Base-by-base conservation (phyloP, 441 rosid genomes). In the Geranium incanum region DNA sequence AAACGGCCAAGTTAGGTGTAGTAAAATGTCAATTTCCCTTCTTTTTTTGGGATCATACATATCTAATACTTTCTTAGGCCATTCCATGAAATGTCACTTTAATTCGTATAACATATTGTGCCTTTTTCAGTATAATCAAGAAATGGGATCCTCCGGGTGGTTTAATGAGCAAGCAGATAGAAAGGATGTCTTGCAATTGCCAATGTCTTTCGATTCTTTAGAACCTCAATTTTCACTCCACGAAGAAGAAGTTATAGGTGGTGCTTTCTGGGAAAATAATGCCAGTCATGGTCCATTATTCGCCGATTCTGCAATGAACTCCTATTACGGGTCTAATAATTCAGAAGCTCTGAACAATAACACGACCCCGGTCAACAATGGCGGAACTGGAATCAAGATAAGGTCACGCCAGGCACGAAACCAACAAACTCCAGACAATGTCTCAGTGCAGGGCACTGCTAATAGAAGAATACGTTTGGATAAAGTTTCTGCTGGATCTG, bases 401-500 rank as follows among this genome's bases (percentile, higher is more conserved):
- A 85, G 90, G 78, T 15, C 81, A 68, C 84, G 81, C 62, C 92
- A 78, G 73, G 70, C 82, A 79, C 86, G 72, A 68, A 71, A 74
- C 36, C 77, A 39, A 12, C 72, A 78, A 13, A 65, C 64, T 75
- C 59, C 81, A 0, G 83, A 76, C 67, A 76, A 69, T 71, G 59
- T 71, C 37, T 72, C 48, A 52, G 5, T n/a, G 75, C 95, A 88
- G 79, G 98, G 95, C 65, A 85, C 86, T 79, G 98, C 97, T 70
- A 78, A 82, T 43, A 89, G 95, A 80, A 87, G 59, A 50, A 68
- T 90, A 52, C 86, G 82, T 15, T 80, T 90, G 74, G 86, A 73
- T 66, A 15, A 74, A 2, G 63, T 0, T 52, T 43, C 81, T 8
- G 8, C 67, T 41, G 73, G 48, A 5, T 28, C 71, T 8, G 36